Conservation (phyloP, 768 basidiomycete species). For the Suillus spraguei region DNA sequence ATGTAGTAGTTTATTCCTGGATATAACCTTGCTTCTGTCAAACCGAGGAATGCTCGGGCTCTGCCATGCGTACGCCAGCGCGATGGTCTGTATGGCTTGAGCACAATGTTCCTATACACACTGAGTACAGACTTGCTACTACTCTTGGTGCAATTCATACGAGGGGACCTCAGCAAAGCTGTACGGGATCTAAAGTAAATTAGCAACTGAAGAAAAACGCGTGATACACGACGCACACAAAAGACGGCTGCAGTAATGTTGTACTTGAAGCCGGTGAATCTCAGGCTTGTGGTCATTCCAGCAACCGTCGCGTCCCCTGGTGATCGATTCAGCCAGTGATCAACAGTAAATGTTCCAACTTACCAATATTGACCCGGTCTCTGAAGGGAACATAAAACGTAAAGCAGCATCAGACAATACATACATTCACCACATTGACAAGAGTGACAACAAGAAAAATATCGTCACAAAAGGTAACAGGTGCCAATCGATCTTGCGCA, state of each 20-base stretch:
- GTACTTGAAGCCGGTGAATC: constrained; percentile 36
- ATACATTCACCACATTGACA: constrained; percentile 34
- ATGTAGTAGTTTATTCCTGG: constrained; percentile 46
- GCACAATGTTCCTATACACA: constrained; percentile 36
- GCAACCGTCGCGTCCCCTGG: constrained; percentile 47
- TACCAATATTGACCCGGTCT: constrained; percentile 48
- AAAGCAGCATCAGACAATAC: neutral
- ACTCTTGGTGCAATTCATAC: constrained; percentile 24
- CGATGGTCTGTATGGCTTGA: constrained; percentile 40
- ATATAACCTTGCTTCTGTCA: constrained; percentile 49
- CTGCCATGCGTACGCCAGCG: constrained; percentile 38
- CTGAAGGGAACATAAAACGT: constrained; percentile 19
- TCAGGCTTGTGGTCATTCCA: constrained; percentile 42
- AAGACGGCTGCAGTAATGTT: constrained; percentile 43
- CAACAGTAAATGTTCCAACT: constrained; percentile 17
- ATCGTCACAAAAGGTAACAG: constrained; percentile 46
- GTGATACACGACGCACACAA: constrained; percentile 27
- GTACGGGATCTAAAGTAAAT: constrained; percentile 35
- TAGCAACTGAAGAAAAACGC: neutral
- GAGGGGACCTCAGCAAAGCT: constrained; percentile 40
- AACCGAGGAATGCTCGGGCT: constrained; percentile 46
- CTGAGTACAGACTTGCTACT: constrained; percentile 5
- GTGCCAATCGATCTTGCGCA: constrained; percentile 48
- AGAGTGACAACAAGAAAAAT: constrained; percentile 47
- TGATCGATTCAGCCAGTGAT: neutral